Evolutionary conservation across 2,329 filamentous ascomycete genomes (phyloP).

Genomic region (Westerdykella sp.): DNA sequence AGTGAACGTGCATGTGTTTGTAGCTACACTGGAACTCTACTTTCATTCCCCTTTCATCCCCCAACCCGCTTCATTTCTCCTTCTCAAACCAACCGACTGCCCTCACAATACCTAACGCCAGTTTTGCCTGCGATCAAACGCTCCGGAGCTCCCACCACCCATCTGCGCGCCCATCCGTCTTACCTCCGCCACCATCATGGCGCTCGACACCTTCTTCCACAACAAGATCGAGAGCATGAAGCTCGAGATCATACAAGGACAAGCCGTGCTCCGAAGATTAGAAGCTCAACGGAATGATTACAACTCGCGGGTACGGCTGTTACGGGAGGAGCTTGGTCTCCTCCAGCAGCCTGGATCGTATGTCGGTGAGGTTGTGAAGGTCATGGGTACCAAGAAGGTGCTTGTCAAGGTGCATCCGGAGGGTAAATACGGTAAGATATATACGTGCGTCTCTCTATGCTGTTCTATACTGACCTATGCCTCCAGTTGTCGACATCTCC

Average conservation of each 20-base stretch:
- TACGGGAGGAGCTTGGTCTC: slow-evolving; percentile 91
- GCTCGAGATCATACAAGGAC: slow-evolving; percentile 98
- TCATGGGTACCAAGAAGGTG: slow-evolving; percentile 99
- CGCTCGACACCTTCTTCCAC: slow-evolving; percentile 98
- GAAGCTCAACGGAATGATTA: slow-evolving; percentile 99
- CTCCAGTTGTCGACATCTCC: slow-evolving; percentile 83
- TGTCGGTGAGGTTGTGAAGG: slow-evolving; percentile 99
- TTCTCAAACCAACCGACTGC: too few species aligned
- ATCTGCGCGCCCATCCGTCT: slow-evolving; percentile 1
- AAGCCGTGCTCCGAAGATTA: slow-evolving; percentile 86
- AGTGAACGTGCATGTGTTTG: neutral
- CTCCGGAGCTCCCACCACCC: neutral
- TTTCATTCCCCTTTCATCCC: too few species aligned
- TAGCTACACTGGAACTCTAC: too few species aligned
- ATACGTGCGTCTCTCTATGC: neutral
- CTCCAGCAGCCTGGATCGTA: slow-evolving; percentile 97
- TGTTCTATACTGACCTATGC: neutral
- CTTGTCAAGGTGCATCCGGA: slow-evolving; percentile 98
- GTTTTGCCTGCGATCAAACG: neutral
- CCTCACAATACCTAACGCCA: neutral
- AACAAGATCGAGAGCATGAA: slow-evolving; percentile 99
- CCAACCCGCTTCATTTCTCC: too few species aligned
- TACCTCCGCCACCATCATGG: slow-evolving; percentile 61
- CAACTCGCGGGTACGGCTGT: slow-evolving; percentile 91
- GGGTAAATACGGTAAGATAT: slow-evolving; percentile 87